phyloP scores from a whole-genome alignment of 257 asterid genomes.

The Solanum rostratum region DNA sequence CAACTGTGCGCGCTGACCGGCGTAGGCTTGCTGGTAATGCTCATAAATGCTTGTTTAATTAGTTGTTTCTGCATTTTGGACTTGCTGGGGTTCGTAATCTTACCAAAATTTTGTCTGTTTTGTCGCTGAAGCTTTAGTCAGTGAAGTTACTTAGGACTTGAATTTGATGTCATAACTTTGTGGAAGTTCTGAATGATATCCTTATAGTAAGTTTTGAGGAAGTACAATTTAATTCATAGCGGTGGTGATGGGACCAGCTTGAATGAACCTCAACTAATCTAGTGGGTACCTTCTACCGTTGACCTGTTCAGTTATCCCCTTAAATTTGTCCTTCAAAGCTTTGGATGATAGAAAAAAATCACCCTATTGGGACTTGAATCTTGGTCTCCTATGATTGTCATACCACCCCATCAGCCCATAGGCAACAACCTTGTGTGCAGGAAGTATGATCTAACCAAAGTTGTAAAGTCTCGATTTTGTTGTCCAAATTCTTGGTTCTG shows the following conservation, averaged over 20 bases:
- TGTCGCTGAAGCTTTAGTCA: background rate
- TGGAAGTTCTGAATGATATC: background rate
- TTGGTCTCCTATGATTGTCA: background rate
- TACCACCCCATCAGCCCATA: background rate
- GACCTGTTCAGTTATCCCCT: background rate
- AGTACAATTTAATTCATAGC: too few species aligned
- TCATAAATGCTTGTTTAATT: background rate
- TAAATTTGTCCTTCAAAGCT: background rate
- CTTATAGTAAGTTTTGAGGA: background rate
- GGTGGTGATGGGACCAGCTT: background rate
- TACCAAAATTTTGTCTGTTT: background rate
- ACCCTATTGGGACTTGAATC: background rate
- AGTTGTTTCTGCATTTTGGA: background rate
- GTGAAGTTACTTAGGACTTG: background rate
- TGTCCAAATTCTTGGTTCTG: background rate
- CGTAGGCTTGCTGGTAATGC: constrained; percentile 62
- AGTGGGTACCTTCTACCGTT: background rate
- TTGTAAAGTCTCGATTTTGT: background rate
- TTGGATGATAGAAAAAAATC: background rate
- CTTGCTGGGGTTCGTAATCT: background rate
- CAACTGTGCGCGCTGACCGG: constrained; percentile 60
- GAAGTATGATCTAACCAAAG: background rate
- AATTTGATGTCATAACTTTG: background rate
- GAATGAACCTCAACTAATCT: background rate
- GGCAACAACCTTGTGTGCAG: background rate